Percentiles rank a stretch among this genome's conserved stretches.
Conservation (phyloP, 2,329 filamentous ascomycete genomes). For the Sporothrix schenckii region DNA sequence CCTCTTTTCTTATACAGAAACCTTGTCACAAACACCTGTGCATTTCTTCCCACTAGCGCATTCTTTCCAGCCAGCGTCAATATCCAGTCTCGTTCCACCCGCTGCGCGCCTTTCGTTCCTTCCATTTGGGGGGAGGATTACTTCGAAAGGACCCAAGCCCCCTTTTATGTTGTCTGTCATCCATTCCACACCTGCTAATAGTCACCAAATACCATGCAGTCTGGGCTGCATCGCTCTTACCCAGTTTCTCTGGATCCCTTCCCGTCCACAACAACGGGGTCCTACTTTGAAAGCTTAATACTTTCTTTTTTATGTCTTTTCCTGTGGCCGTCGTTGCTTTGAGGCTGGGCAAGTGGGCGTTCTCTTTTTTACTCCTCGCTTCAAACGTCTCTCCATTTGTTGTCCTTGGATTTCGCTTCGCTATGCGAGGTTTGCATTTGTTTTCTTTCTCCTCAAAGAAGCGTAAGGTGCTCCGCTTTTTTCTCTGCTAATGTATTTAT, state of each 20-base stretch:
- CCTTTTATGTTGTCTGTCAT: constrained; percentile 49
- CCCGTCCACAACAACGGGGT: not conserved
- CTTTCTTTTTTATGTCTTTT: not conserved
- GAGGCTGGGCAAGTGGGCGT: not conserved
- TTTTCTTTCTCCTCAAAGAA: constrained; percentile 29
- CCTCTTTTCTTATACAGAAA: not conserved
- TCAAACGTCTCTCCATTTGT: not conserved
- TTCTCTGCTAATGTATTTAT: constrained; percentile 12
- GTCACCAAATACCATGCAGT: constrained; percentile 49
- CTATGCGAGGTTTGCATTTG: constrained; percentile 22
- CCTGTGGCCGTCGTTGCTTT: constrained; percentile 7
- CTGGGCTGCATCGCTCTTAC: constrained; percentile 16
- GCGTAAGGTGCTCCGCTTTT: constrained; percentile 23
- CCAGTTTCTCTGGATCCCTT: constrained; percentile 12
- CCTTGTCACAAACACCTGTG: constrained; percentile 20
- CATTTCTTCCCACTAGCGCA: constrained; percentile 10
- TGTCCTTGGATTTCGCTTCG: not conserved
- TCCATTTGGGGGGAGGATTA: constrained; percentile 47
- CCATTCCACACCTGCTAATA: constrained; percentile 51
- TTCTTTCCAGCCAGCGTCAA: constrained; percentile 1
- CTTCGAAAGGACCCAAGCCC: constrained; percentile 53
- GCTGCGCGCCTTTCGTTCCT: constrained; percentile 40
- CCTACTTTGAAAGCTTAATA: constrained; percentile 25
- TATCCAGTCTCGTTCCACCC: constrained; percentile 25
- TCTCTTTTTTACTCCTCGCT: constrained; percentile 17